phyloP scores from a whole-genome alignment of 2,329 filamentous ascomycete genomes.

The Gaeumannomyces tritici region DNA sequence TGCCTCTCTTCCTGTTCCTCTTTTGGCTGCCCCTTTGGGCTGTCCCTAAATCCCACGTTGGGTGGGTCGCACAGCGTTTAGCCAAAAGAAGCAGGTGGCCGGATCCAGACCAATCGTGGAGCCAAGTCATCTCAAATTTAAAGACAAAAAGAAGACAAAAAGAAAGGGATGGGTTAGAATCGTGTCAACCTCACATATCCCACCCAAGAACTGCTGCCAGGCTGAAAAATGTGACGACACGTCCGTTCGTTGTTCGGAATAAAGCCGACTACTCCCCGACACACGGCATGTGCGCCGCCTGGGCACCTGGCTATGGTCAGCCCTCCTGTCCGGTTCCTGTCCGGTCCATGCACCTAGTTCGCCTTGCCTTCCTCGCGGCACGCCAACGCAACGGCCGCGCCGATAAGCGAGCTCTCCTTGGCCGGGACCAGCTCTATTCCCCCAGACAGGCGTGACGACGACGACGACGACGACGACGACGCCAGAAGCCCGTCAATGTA shows the following conservation, averaged over 20 bases:
- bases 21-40: too few species aligned
- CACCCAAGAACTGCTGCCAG: not conserved
- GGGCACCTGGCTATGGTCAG: too few species aligned
- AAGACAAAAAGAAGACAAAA: too few species aligned
- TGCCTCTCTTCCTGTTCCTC: not conserved
- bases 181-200: not conserved
- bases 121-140: too few species aligned
- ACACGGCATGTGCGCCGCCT: too few species aligned
- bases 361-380: constrained; percentile 19
- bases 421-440: constrained; percentile 56
- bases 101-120: not conserved
- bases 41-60: not conserved
- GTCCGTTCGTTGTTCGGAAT: not conserved
- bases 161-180: not conserved
- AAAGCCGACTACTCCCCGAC: not conserved
- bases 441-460: not conserved
- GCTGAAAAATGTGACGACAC: not conserved
- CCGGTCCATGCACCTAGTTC: constrained; percentile 5
- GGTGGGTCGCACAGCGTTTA: not conserved
- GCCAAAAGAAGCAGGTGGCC: not conserved
- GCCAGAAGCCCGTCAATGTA: constrained; percentile 52
- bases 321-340: too few species aligned
- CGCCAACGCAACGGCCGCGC: constrained; percentile 63
- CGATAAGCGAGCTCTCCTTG: constrained; percentile 64
- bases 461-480: constrained; percentile 11